phyloP scores from a whole-genome alignment of 2,329 filamentous ascomycete genomes.

The Calonectria ilicicola region DNA sequence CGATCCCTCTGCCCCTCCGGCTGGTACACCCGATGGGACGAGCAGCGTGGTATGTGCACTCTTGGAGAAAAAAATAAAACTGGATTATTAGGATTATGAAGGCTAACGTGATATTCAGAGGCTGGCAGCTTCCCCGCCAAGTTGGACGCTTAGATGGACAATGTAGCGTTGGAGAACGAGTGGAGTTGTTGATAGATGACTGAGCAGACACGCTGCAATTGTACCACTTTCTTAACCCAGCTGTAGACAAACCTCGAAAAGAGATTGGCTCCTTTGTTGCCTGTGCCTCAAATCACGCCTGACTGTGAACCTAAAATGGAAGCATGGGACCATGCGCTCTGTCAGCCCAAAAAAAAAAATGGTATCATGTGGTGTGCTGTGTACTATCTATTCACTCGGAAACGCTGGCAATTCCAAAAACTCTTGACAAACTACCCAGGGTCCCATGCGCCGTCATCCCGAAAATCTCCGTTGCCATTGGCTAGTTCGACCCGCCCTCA shows the following conservation, averaged over 20 bases:
- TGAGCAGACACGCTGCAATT: conserved; percentile 50
- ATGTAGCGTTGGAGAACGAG: conserved; percentile 38
- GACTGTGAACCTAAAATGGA: conserved; percentile 26
- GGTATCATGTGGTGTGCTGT: conserved; percentile 32
- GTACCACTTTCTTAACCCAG: conserved; percentile 50
- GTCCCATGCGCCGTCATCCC: conserved; percentile 40
- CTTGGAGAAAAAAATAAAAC: background rate
- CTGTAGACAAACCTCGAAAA: conserved; percentile 43
- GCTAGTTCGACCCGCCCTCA: conserved; percentile 21
- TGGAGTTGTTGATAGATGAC: conserved; percentile 44
- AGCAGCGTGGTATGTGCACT: conserved; percentile 84
- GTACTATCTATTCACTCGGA: conserved; percentile 25
- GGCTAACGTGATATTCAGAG: conserved; percentile 60
- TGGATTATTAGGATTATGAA: conserved; percentile 24
- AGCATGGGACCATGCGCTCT: conserved; percentile 7
- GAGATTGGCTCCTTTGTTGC: conserved; percentile 35
- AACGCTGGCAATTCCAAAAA: conserved; percentile 32
- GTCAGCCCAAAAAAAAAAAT: conserved; percentile 20
- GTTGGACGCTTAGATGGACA: conserved; percentile 66
- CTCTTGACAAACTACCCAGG: conserved; percentile 26
- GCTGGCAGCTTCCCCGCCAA: conserved; percentile 76
- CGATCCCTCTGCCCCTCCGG: conserved; percentile 95
- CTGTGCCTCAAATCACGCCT: conserved; percentile 18
- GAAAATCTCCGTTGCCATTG: conserved; percentile 37
- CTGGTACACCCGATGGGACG: conserved; percentile 96